phyloP scores from a whole-genome alignment of 2,329 filamentous ascomycete genomes.

The Trichoderma koningii region DNA sequence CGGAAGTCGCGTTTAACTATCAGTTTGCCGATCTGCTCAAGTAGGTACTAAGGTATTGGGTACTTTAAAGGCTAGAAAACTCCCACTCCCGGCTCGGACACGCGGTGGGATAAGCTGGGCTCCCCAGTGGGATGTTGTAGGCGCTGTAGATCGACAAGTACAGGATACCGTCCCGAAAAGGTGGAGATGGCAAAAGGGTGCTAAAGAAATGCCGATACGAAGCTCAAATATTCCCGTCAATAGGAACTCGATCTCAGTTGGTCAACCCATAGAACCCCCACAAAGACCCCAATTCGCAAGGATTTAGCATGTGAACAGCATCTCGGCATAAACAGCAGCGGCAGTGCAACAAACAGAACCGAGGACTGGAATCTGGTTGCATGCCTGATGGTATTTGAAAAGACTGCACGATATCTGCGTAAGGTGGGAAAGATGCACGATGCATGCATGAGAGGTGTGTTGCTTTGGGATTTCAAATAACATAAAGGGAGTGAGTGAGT shows the following conservation, averaged over 20 bases:
- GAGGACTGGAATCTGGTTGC: too few relatives aligned
- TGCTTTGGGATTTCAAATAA: not conserved
- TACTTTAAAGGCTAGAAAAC: not conserved
- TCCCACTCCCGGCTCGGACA: too few relatives aligned
- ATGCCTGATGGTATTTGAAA: too few relatives aligned
- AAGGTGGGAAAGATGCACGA: not conserved
- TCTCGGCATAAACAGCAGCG: too few relatives aligned
- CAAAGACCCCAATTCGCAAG: not conserved
- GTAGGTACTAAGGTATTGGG: not conserved
- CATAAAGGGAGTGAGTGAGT: not conserved
- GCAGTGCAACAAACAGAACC: too few relatives aligned
- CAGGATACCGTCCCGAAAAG: not conserved
- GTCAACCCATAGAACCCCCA: too few relatives aligned
- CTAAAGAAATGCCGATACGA: constrained; percentile 11
- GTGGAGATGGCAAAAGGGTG: not conserved
- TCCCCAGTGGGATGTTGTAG: too few relatives aligned
- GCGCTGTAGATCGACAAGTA: not conserved
- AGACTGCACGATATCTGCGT: too few relatives aligned
- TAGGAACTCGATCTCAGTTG: not conserved
- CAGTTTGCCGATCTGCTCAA: not conserved
- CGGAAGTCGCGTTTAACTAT: constrained; percentile 1
- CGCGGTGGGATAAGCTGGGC: too few relatives aligned
- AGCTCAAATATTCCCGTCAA: constrained; percentile 12
- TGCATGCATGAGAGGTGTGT: not conserved
- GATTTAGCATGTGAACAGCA: too few relatives aligned